Conservation (phyloP, 1,284 basidiomycete genomes). For the Apiotrichum gamsii region DNA sequence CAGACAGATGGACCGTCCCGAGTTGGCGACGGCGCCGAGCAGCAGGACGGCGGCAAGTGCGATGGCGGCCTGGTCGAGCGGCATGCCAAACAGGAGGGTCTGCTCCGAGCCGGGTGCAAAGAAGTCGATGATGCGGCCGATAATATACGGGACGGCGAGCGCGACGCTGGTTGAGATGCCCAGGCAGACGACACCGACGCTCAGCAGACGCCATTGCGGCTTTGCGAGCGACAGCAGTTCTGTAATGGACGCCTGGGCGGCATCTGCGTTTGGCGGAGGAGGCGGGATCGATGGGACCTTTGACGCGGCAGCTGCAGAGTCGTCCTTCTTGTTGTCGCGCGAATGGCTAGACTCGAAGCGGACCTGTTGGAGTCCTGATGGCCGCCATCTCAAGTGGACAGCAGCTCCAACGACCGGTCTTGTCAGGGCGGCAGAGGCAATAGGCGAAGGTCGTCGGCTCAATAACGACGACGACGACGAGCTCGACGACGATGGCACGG, state of each 20-base stretch:
- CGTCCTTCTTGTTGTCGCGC: slow-evolving; percentile 4
- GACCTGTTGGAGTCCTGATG: neutral
- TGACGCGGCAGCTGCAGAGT: neutral
- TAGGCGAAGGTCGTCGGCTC: neutral
- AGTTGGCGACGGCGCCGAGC: slow-evolving; percentile 42
- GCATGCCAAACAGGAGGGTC: slow-evolving; percentile 38
- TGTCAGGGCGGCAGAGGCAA: too few relatives aligned
- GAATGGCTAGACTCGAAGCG: slow-evolving; percentile 19
- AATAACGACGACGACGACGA: too few relatives aligned
- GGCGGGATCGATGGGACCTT: neutral
- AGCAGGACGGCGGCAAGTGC: slow-evolving; percentile 31
- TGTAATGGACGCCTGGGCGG: slow-evolving; percentile 38
- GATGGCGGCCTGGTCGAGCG: slow-evolving; percentile 37
- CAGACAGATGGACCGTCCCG: slow-evolving; percentile 36
- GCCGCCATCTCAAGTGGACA: too few relatives aligned
- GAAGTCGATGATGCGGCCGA: slow-evolving; percentile 45
- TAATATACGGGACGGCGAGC: slow-evolving; percentile 39
- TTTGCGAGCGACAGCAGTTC: slow-evolving; percentile 39
- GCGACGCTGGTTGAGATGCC: slow-evolving; percentile 39
- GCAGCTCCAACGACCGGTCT: too few relatives aligned
- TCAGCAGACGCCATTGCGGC: slow-evolving; percentile 41
- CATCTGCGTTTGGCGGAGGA: slow-evolving; percentile 17
- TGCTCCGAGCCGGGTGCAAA: slow-evolving; percentile 42
- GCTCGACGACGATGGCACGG: neutral
- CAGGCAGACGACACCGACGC: slow-evolving; percentile 33